Conservation (phyloP, 2,329 filamentous ascomycete genomes). For the Myriangium duriaei region DNA sequence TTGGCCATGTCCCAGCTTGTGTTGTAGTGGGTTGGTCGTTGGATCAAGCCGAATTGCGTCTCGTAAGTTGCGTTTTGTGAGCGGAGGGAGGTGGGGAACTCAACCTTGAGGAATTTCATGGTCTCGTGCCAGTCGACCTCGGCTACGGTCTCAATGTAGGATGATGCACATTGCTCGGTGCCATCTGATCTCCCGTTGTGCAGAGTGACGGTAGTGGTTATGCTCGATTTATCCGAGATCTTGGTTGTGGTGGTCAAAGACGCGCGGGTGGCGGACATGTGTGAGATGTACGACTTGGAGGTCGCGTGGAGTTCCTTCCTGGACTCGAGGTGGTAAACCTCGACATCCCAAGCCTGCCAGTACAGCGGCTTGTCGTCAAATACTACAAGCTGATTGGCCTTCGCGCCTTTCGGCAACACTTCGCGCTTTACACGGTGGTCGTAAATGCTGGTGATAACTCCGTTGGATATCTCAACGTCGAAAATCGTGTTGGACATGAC, state of each 20-base stretch:
- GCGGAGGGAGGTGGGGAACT: constrained; percentile 84
- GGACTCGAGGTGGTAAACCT: constrained; percentile 87
- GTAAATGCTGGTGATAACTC: constrained; percentile 72
- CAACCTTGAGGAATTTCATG: constrained; percentile 97
- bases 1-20: constrained; percentile 97
- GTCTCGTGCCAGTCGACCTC: constrained; percentile 96
- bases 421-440: constrained; percentile 65
- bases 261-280: constrained; percentile 61
- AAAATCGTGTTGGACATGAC: constrained; percentile 69
- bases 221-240: constrained; percentile 76
- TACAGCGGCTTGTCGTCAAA: constrained; percentile 96
- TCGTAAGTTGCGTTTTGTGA: constrained; percentile 94
- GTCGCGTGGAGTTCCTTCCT: constrained; percentile 58
- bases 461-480: constrained; percentile 57
- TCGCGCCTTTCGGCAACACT: constrained; percentile 56
- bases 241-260: constrained; percentile 73
- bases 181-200: constrained; percentile 49
- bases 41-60: constrained; percentile 81
- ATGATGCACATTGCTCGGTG: constrained; percentile 18
- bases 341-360: constrained; percentile 97
- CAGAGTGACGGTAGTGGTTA: constrained; percentile 76
- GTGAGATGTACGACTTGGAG: constrained; percentile 56
- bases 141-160: constrained; percentile 63
- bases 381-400: constrained; percentile 83
- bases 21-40: constrained; percentile 92